Evolutionary conservation across 1,139 yeast species (phyloP).

Genomic region (Lodderomyces jiufengensis): DNA sequence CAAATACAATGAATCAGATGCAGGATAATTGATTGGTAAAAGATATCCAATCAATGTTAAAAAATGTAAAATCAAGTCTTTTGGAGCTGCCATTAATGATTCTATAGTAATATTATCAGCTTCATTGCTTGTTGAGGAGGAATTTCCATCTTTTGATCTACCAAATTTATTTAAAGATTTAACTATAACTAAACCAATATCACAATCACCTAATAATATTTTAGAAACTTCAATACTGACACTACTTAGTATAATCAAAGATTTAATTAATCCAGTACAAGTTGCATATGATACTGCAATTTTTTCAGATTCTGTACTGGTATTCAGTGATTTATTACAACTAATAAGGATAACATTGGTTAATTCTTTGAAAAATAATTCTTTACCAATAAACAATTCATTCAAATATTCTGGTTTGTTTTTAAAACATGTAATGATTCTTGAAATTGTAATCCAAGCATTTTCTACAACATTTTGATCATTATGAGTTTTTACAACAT

Average conservation of each 20-base stretch:
- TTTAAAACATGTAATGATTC: slow-evolving; percentile 55
- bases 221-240: slow-evolving; percentile 41
- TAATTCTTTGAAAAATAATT: slow-evolving; percentile 24
- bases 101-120: slow-evolving; percentile 38
- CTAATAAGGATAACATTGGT: slow-evolving; percentile 27
- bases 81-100: slow-evolving; percentile 72
- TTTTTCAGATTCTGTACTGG: slow-evolving; percentile 11
- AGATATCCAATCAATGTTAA: slow-evolving; percentile 56
- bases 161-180: slow-evolving; percentile 42
- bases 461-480: slow-evolving; percentile 67
- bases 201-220: slow-evolving; percentile 35
- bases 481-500: slow-evolving; percentile 54
- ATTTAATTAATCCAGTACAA: slow-evolving; percentile 39
- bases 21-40: slow-evolving; percentile 44
- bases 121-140: background rate
- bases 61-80: slow-evolving; percentile 55
- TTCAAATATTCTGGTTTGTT: slow-evolving; percentile 43
- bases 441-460: slow-evolving; percentile 65
- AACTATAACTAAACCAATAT: slow-evolving; percentile 41
- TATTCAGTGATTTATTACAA: slow-evolving; percentile 25
- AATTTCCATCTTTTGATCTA: slow-evolving; percentile 14
- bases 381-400: slow-evolving; percentile 35
- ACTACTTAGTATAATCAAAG: slow-evolving; percentile 37
- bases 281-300: slow-evolving; percentile 27
- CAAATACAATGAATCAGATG: slow-evolving; percentile 32